Conservation (phyloP, 75 land plant genomes). For the Cupressus sempervirens region DNA sequence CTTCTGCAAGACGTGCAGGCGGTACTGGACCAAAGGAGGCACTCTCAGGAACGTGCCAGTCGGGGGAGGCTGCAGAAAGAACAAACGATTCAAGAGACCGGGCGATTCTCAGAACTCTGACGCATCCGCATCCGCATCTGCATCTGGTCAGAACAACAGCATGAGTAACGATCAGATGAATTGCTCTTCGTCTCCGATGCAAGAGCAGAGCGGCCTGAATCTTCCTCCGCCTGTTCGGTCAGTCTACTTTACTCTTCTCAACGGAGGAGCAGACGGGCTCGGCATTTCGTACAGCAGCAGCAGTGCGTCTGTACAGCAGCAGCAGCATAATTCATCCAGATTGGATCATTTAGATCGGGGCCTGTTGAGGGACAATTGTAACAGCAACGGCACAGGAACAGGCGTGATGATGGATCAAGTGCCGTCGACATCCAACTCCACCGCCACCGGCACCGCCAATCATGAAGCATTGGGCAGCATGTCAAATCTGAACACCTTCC, state of each 20-base stretch:
- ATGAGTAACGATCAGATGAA: neutral
- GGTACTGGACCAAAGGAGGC: slow-evolving; percentile 32
- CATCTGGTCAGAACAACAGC: neutral
- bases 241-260: neutral
- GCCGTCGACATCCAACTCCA: neutral
- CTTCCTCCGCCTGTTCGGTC: neutral
- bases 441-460: neutral
- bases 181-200: neutral
- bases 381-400: neutral
- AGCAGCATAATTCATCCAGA: neutral
- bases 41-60: slow-evolving; percentile 27
- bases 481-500: slow-evolving; percentile 3
- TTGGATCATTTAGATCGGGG: neutral
- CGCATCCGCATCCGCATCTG: neutral
- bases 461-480: neutral
- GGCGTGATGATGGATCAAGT: neutral
- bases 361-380: neutral
- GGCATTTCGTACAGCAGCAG: neutral
- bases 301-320: neutral
- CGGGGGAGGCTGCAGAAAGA: slow-evolving; percentile 26
- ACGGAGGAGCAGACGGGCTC: slow-evolving; percentile 1
- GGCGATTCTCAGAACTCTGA: neutral
- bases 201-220: neutral
- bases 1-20: slow-evolving; percentile 31
- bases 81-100: slow-evolving; percentile 6